A percentile compares a stretch with the other conserved stretches of the same genome.
Conservation (phyloP, 495 filamentous ascomycete genomes). For the Aspergillus cavernicola region DNA sequence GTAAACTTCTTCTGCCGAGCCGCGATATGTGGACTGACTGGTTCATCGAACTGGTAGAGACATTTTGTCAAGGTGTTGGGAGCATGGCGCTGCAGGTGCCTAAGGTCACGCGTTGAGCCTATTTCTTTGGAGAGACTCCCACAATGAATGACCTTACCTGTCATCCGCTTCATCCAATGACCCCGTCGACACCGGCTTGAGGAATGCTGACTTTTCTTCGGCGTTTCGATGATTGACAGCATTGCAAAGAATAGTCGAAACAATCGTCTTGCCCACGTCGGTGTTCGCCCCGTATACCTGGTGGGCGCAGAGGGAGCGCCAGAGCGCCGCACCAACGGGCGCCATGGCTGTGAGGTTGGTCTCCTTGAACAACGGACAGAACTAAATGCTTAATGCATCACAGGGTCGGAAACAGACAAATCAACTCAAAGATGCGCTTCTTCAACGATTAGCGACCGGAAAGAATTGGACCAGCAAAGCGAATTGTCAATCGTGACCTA, state of each 20-base stretch:
- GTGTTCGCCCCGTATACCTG: constrained; percentile 81
- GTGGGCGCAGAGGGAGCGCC: constrained; percentile 58
- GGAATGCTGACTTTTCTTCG: constrained; percentile 50
- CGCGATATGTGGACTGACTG: constrained; percentile 72
- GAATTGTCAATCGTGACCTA: too few relatives aligned
- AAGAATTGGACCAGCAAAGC: neutral
- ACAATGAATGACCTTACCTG: constrained; percentile 36
- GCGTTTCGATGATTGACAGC: constrained; percentile 43
- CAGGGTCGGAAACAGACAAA: neutral
- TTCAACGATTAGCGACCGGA: neutral
- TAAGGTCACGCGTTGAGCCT: constrained; percentile 14
- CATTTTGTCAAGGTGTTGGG: constrained; percentile 50
- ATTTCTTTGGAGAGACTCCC: neutral
- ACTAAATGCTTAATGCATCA: neutral
- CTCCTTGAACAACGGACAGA: neutral
- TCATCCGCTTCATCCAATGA: constrained; percentile 64
- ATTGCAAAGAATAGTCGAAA: constrained; percentile 65
- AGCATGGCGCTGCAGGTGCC: constrained; percentile 56
- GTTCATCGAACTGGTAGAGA: constrained; percentile 65
- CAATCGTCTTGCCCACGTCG: constrained; percentile 74
- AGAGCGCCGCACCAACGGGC: constrained; percentile 48
- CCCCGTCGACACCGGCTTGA: constrained; percentile 77
- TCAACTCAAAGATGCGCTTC: neutral
- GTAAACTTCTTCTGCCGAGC: constrained; percentile 39
- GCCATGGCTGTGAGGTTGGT: constrained; percentile 24